Evolutionary conservation across 148 eudicot genomes (phyloP).

Genomic region (Fagopyrum esculentum): DNA sequence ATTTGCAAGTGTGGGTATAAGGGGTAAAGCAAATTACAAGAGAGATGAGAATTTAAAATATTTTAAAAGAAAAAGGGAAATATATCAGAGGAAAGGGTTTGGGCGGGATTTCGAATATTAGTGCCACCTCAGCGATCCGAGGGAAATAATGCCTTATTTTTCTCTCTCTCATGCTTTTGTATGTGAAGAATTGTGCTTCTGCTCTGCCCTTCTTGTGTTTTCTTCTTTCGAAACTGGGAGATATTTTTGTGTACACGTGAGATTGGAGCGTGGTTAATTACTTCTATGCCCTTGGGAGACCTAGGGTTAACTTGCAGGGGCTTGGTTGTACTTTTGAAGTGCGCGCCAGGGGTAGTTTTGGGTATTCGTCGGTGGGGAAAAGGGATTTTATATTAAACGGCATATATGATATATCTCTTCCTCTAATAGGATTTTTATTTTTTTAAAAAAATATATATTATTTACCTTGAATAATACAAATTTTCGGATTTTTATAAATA

Average conservation of each 20-base stretch:
- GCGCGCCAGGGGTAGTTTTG: neutral
- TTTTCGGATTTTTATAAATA: no score
- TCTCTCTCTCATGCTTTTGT: neutral
- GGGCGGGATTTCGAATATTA: slow-evolving; percentile 4
- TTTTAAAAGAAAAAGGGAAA: neutral
- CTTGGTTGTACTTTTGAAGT: slow-evolving; percentile 5
- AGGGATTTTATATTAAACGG: neutral
- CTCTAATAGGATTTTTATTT: no score
- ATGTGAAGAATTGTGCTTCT: slow-evolving; percentile 8
- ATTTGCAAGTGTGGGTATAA: slow-evolving; percentile 7
- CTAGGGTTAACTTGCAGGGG: slow-evolving; percentile 1
- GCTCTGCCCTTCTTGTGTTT: slow-evolving; percentile 9
- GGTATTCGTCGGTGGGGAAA: neutral
- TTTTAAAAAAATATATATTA: no score
- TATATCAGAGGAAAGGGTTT: neutral
- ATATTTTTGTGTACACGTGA: slow-evolving; percentile 3
- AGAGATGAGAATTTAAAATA: neutral
- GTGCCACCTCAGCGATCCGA: slow-evolving; percentile 8
- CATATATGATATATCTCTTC: neutral
- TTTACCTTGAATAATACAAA: no score
- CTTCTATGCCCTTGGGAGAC: neutral
- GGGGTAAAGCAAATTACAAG: neutral
- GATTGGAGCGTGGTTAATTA: neutral
- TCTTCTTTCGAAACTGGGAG: neutral
- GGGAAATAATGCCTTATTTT: neutral